Base-by-base conservation (phyloP, 306 rosid species). In the Prunus mume region DNA sequence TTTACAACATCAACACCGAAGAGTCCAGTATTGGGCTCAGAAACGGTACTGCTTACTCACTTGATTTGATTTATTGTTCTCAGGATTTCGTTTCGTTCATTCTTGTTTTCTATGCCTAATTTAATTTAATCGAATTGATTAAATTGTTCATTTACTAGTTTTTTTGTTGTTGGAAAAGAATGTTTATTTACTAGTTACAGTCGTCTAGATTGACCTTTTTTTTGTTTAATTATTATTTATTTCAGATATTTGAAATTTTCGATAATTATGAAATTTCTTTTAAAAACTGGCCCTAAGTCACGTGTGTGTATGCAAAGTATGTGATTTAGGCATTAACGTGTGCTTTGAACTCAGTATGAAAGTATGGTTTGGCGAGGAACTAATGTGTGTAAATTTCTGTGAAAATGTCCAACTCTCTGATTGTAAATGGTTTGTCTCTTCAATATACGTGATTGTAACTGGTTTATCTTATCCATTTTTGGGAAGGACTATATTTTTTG, bases 21-120 rank as follows among this genome's bases (percentile, higher is more conserved):
- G 96, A 90, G 81, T 92, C 93, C 84, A 92, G 93, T 76, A 90
- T 92, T 73, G 91, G 93, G 60, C 94, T 90, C 70, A 80, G 88
- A 73, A 86, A 90, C 30, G 96, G 97, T 92, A 83, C 25, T 52
- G 2, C 4, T 62, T 1, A 19, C 50, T 18, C 46, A 11, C 28
- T 25, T 2, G 14, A 65, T 27, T 17, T 10, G 22, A 2, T 62
- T 12, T 30, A 1, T 28, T 25, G 38, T 30, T 63, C 45, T 30
- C 68, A 6, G 43, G 68, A 1, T 12, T 65, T 32, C 28, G 49
- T 73, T 81, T 77, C 45, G 70, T 52, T 70, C 63, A 52, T 56
- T 12, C 19, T 73, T 60, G 46, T 77, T 57, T n/a, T 9, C 6
- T 38, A 6, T 3, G 49, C 22, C 5, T 69, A 19, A 52, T 34